These are phyloP conservation scores for Phytophthora ramorum DNA, from an alignment of 352 stramenopile genomes.

Conservation along the genomic window DNA sequence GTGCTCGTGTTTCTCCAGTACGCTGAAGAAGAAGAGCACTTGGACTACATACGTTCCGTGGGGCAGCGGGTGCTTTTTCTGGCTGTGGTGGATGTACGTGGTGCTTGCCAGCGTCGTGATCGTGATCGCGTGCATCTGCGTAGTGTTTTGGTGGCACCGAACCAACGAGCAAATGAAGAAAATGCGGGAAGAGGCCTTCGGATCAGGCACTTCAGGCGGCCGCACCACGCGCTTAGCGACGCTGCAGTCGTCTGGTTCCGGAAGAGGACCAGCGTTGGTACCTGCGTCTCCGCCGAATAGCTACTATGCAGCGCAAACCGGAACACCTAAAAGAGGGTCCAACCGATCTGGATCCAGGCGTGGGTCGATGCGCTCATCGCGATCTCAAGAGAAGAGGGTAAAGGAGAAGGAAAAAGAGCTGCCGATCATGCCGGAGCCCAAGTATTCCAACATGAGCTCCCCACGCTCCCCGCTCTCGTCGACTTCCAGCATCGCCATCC, in stretches of 20 bases:
- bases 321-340: conserved; percentile 28
- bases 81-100: conserved; percentile 89
- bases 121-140: conserved; percentile 57
- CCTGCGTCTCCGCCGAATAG: conserved; percentile 24
- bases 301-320: conserved; percentile 23
- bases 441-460: conserved; percentile 61
- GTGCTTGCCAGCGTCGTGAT: conserved; percentile 67
- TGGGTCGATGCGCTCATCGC: conserved; percentile 22
- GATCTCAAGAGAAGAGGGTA: conserved; percentile 25
- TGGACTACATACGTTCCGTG: conserved; percentile 69
- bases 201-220: conserved; percentile 13
- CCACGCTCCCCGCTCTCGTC: conserved; percentile 59
- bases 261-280: conserved; percentile 31
- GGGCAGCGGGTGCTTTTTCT: conserved; percentile 79
- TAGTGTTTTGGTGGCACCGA: conserved; percentile 70
- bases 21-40: conserved; percentile 62
- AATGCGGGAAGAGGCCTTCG: conserved; percentile 36
- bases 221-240: conserved; percentile 38
- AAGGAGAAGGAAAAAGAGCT: conserved; percentile 32
- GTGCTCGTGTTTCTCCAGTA: conserved; percentile 77
- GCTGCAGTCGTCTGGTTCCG: conserved; percentile 31
- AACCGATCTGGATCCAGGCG: conserved; percentile 18
- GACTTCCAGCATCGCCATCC: conserved; percentile 67
- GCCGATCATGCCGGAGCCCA: conserved; percentile 37
- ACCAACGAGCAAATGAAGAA: conserved; percentile 55